Percentiles rank a stretch among this genome's conserved stretches.
These are phyloP conservation scores for Craspedostauros australis DNA, from an alignment of 108 stramenopile species.

Conservation along the genomic window DNA sequence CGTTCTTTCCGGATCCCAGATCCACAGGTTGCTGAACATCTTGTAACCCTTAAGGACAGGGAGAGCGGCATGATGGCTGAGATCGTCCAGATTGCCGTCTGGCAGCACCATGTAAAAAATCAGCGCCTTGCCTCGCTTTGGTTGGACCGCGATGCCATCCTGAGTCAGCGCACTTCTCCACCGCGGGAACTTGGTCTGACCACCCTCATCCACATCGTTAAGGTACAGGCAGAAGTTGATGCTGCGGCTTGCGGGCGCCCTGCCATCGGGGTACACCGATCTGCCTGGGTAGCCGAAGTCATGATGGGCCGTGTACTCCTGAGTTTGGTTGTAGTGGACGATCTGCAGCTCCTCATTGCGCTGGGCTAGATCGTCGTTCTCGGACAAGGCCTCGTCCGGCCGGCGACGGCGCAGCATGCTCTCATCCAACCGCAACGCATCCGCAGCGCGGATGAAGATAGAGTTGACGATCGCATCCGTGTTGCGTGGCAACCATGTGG, in stretches of 20 bases:
- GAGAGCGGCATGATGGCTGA: slow-evolving; percentile 58
- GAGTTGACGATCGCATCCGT: slow-evolving; percentile 31
- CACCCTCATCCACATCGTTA: slow-evolving; percentile 42
- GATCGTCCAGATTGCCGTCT: slow-evolving; percentile 75
- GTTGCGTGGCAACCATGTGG: slow-evolving; percentile 35
- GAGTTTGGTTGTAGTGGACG: slow-evolving; percentile 34
- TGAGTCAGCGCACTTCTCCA: slow-evolving; percentile 31
- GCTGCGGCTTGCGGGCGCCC: slow-evolving; percentile 17
- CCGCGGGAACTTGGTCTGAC: slow-evolving; percentile 47
- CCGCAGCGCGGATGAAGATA: slow-evolving; percentile 42
- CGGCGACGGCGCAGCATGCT: slow-evolving; percentile 32
- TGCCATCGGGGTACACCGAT: slow-evolving; percentile 22
- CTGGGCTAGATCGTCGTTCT: not conserved
- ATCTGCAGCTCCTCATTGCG: slow-evolving; percentile 44
- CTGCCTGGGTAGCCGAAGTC: slow-evolving; percentile 39
- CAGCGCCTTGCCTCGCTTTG: slow-evolving; percentile 43
- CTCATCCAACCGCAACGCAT: slow-evolving; percentile 38
- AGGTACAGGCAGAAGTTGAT: slow-evolving; percentile 63
- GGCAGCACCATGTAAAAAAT: slow-evolving; percentile 58
- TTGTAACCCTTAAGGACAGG: slow-evolving; percentile 52
- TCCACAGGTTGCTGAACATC: slow-evolving; percentile 53
- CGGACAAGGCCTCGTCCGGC: not conserved
- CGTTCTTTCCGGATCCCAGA: slow-evolving; percentile 51
- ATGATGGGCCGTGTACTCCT: slow-evolving; percentile 50
- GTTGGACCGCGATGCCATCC: slow-evolving; percentile 23